phyloP scores from a whole-genome alignment of 805 yeast genomes.

The Candida parachauliodes region DNA sequence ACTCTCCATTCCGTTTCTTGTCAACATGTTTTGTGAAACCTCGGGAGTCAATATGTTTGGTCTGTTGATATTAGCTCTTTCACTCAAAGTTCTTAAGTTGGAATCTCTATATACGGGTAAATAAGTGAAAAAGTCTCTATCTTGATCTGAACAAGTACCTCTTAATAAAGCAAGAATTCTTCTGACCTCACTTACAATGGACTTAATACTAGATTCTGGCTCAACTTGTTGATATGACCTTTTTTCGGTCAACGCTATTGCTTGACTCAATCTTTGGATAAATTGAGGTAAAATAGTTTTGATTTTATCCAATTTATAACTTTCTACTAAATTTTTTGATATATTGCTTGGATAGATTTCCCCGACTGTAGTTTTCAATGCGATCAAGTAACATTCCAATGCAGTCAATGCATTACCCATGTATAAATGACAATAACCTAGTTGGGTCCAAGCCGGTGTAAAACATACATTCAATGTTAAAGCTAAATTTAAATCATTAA shows the following conservation, averaged over 20 bases:
- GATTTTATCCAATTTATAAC: conserved; percentile 21
- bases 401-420: conserved; percentile 35
- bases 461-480: conserved; percentile 27
- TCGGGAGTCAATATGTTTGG: conserved; percentile 38
- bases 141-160: conserved; percentile 20
- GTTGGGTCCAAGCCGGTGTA: conserved; percentile 42
- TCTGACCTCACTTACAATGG: conserved; percentile 21
- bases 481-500: conserved; percentile 32
- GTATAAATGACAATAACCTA: conserved; percentile 41
- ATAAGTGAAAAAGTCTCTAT: conserved; percentile 24
- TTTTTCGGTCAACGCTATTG: conserved; percentile 32
- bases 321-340: conserved; percentile 12
- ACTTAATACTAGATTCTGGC: conserved; percentile 20
- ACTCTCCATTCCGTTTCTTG: conserved; percentile 24
- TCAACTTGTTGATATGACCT: conserved; percentile 36
- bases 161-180: conserved; percentile 24
- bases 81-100: conserved; percentile 22
- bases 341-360: conserved; percentile 26
- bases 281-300: conserved; percentile 34
- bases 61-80: conserved; percentile 26
- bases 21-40: conserved; percentile 32
- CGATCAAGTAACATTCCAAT: conserved; percentile 29
- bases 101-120: conserved; percentile 21
- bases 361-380: conserved; percentile 28
- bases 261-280: conserved; percentile 30